Base-by-base conservation (phyloP, 179 eudicot species). In the Carnegiea gigantea region DNA sequence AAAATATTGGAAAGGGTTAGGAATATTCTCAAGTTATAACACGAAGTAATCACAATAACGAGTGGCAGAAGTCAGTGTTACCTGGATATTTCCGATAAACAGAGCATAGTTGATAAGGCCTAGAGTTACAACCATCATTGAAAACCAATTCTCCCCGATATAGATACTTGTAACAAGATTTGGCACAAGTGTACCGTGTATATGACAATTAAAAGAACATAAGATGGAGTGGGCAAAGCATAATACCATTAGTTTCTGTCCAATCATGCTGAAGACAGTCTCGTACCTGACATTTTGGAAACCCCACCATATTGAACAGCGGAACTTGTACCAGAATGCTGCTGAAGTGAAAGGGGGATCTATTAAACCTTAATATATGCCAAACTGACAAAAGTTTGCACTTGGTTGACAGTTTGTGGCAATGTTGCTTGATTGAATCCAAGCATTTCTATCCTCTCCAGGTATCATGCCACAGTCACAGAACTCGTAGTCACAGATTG, bases 51-150 rank as follows among this genome's bases (percentile, higher is more conserved):
- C 53, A 0, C 53, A 0, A 15, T 48, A 48, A 48, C 53, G 3
- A 48, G 53, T 48, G 53, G 1, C 53, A 48, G 14, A 57, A 36
- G 23, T 70, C 40, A 28, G 7, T 79, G 89, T 83, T 79, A 92
- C 97, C 77, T 92, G 97, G 91, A 92, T 86, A 82, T 92, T 90
- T 24, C 92, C 94, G 6, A 92, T 92, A 70, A 91, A 91, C 89
- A 90, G 84, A 9, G 92, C 97, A 76, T 90, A 87, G 71, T 90
- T 89, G 74, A 86, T 85, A 64, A 92, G 86, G 40, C 97, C 97
- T 13, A 91, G 36, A 38, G 83, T 82, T n/a, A 91, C 94, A 36
- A 92, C 78, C 10, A 91, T 70, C 73, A 88, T 83, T 24, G 92
- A 89, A 26, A 87, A 92, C 70, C 82, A 51, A 68, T 85, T 92